Percentiles rank a stretch among this genome's conserved stretches.
Conservation (phyloP, 2,329 filamentous ascomycete species). For the Orbilia javanica region DNA sequence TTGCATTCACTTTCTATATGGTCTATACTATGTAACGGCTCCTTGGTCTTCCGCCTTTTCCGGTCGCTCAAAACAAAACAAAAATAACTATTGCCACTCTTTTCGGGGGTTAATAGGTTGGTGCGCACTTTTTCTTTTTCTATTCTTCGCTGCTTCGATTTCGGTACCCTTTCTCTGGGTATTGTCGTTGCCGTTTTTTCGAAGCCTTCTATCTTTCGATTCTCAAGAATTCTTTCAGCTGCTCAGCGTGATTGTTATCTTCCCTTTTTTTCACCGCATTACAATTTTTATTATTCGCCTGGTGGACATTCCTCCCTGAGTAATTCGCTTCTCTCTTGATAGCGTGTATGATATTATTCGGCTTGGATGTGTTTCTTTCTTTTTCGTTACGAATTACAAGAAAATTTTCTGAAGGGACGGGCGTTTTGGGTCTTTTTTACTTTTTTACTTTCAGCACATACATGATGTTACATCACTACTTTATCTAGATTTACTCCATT, state of each 20-base stretch:
- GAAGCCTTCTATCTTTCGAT: background rate
- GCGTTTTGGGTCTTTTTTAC: conserved; percentile 25
- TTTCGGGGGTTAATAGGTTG: conserved; percentile 4
- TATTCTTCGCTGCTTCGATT: background rate
- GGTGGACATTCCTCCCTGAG: conserved; percentile 1
- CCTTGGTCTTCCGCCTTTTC: background rate
- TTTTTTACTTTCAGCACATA: conserved; percentile 5
- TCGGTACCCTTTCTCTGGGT: conserved; percentile 1
- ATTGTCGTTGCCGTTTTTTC: background rate
- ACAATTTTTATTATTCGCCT: conserved; percentile 1
- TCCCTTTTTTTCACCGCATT: background rate
- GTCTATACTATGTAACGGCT: conserved; percentile 44
- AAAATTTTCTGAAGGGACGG: background rate
- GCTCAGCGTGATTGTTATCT: conserved; percentile 4
- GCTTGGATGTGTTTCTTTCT: conserved; percentile 31
- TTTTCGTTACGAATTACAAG: conserved; percentile 5
- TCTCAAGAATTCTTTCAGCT: conserved; percentile 3
- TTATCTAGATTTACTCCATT: conserved; percentile 3
- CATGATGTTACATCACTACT: conserved; percentile 6
- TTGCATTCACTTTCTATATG: conserved; percentile 34
- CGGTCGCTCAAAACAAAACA: background rate
- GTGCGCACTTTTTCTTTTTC: conserved; percentile 23
- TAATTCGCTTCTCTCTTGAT: conserved; percentile 13
- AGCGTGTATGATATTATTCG: conserved; percentile 26
- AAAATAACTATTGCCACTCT: background rate